Evolutionary conservation across 2,329 filamentous ascomycete genomes (phyloP), one percentile per base, ranked within the genome.

Genomic region (Nigrospora oryzae): DNA sequence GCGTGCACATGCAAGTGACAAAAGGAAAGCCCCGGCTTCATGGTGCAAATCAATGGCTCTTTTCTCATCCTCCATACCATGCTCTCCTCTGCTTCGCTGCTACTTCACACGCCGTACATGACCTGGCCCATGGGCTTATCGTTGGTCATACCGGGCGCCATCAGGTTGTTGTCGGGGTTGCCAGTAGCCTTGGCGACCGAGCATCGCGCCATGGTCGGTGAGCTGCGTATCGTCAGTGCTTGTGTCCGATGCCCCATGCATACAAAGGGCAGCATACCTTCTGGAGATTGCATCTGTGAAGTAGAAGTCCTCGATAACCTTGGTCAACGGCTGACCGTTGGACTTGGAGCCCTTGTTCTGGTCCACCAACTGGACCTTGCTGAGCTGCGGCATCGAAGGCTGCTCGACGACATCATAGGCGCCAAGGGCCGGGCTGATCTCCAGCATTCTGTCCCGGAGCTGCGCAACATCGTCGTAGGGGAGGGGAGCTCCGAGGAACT

Each of bases 151-250:
- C 85, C 86, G 17, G 83, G 74, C 44, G 84, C 84, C 83, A 89
- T 84, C 54, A 88, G 79, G 68, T 89, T 88, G 45, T 81, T 89
- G 64, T 86, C 75, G 46, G 84, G 79, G 68, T 89, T 86, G 49
- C 83, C 82, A 11, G 81, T 83, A 47, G 84, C 86, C 78, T 96
- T 97, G 54, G 90, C 86, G 43, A 88, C 91, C 41, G 89, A 95
- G 76, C 89, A 96, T 63, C 93, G 86, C 49, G 93, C 93, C 93
- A 98, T 98, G 47, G 93, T 98, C 42, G 93, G 90, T 51, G 90
- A 96, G 73, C 90, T 95, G 49, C 15, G 38, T 14, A 34, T 1
- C 15, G 11, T 46, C 49, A 46, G 50, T 12, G 5, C 40, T 33
- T 43, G 23, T 12, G 12, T 6, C 6, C 31, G 10, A 50, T 36